Evolutionary conservation across 805 yeast species (phyloP).

Genomic region (Starmera amethionina): DNA sequence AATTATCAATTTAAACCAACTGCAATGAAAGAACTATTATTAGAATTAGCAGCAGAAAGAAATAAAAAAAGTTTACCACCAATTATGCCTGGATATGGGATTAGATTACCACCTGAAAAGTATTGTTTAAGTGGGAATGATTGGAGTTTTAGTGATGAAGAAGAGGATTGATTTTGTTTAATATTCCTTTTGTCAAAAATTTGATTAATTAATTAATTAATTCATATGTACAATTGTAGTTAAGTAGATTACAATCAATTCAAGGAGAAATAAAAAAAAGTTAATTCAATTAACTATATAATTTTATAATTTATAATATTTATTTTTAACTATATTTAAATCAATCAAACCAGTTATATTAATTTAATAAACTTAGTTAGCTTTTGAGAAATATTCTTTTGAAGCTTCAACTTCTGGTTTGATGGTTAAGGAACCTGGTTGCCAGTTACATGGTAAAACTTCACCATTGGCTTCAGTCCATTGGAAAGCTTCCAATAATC

Average conservation of each 20-base stretch:
- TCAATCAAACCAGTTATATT: too few relatives aligned
- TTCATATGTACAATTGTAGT: too few relatives aligned
- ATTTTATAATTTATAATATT: too few relatives aligned
- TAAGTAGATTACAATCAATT: too few relatives aligned
- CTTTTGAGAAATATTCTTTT: slow-evolving; percentile 68
- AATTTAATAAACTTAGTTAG: slow-evolving; percentile 28
- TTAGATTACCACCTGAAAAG: slow-evolving; percentile 95
- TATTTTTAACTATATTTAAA: too few relatives aligned
- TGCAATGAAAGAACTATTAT: slow-evolving; percentile 83
- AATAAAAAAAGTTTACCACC: slow-evolving; percentile 87
- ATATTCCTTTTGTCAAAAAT: too few relatives aligned
- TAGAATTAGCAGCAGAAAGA: slow-evolving; percentile 88
- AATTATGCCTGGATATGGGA: slow-evolving; percentile 84
- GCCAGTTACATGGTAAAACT: slow-evolving; percentile 99
- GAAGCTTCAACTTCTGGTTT: slow-evolving; percentile 72
- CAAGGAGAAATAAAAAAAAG: too few relatives aligned
- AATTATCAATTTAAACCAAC: slow-evolving; percentile 93
- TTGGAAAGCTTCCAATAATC: slow-evolving; percentile 98
- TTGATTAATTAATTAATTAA: too few relatives aligned
- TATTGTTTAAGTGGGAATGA: slow-evolving; percentile 83
- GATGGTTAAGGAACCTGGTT: slow-evolving; percentile 88
- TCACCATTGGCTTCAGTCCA: slow-evolving; percentile 99
- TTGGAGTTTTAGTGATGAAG: slow-evolving; percentile 55
- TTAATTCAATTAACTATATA: too few relatives aligned
- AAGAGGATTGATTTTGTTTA: slow-evolving; percentile 1